phyloP scores from a whole-genome alignment of 805 yeast genomes.

The Ogataea ganodermae region DNA sequence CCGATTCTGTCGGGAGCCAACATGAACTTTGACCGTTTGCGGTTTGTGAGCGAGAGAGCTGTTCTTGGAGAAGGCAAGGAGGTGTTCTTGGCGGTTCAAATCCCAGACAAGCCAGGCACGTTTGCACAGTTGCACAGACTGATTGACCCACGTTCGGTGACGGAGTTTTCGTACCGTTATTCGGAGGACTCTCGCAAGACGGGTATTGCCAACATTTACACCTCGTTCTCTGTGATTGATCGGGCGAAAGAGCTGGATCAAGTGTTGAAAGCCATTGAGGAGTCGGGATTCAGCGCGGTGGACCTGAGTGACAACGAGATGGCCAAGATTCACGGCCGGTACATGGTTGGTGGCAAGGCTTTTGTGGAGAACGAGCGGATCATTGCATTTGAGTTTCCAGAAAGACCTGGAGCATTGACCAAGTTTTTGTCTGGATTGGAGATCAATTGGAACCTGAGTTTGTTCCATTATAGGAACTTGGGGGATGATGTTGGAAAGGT shows the following conservation, averaged over 20 bases:
- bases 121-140: constrained; percentile 74
- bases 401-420: constrained; percentile 91
- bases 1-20: constrained; percentile 95
- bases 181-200: constrained; percentile 44
- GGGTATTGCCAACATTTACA: constrained; percentile 72
- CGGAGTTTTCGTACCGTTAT: constrained; percentile 91
- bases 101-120: constrained; percentile 93
- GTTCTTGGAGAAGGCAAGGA: constrained; percentile 98
- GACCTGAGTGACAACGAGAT: constrained; percentile 92
- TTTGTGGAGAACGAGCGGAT: constrained; percentile 73
- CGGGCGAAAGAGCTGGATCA: constrained; percentile 70
- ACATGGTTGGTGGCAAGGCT: constrained; percentile 91
- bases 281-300: constrained; percentile 67
- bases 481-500: constrained; percentile 95
- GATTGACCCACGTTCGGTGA: constrained; percentile 84
- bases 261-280: constrained; percentile 59
- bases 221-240: constrained; percentile 83
- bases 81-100: constrained; percentile 84
- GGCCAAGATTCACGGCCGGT: constrained; percentile 96
- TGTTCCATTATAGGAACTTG: constrained; percentile 96
- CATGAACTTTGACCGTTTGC: constrained; percentile 94
- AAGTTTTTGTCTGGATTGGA: constrained; percentile 73
- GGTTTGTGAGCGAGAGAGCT: constrained; percentile 97
- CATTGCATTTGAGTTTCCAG: constrained; percentile 91
- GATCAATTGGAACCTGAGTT: constrained; percentile 84